Evolutionary conservation across 345 rosid genomes (phyloP), one percentile per base, ranked within the genome.

Genomic region (Eucalyptus paniculata): DNA sequence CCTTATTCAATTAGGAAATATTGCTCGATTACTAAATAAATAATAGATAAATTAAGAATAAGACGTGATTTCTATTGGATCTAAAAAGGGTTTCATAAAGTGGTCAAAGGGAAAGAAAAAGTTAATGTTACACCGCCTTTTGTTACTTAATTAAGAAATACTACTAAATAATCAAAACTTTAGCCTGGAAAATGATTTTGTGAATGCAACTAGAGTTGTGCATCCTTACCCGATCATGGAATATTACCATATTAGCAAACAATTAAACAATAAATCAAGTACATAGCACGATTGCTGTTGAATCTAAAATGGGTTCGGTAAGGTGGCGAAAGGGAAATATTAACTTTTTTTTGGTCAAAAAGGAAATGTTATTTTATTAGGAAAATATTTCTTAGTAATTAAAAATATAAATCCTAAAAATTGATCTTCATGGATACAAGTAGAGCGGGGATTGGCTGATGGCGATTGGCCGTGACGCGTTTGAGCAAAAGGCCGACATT

Each of bases 111-210:
- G 3, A 13, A 28, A 28, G 15, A 28, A 65, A 7, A n/a, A 65
- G 40, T n/a, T n/a, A 65, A 65, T 65, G 9, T 4, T n/a, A 65
- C 6, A 4, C 2, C 3, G 12, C 77, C 21, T 4, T 15, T 30
- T 65, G 37, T 15, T n/a, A n/a, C 77, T 65, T 65, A 16, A 65
- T 7, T 65, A 65, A 0, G 72, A 16, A 30, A 65, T 30, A 15
- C 72, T n/a, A n/a, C 19, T 65, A n/a, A n/a, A 65, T n/a, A 65
- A 16, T n/a, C 18, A 14, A 65, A 65, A 56, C 32, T n/a, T 2
- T 15, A n/a, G 0, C 2, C 77, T n/a, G 2, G 2, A 7, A 65
- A 2, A 15, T 65, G 77, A 30, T 12, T 65, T n/a, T 15, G 5
- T 8, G 37, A 2, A n/a, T 0, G 9, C 11, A 16, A 65, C 5